These are phyloP conservation scores for Candida xiaguanensis DNA, from an alignment of 805 yeast species.

Conservation along the genomic window DNA sequence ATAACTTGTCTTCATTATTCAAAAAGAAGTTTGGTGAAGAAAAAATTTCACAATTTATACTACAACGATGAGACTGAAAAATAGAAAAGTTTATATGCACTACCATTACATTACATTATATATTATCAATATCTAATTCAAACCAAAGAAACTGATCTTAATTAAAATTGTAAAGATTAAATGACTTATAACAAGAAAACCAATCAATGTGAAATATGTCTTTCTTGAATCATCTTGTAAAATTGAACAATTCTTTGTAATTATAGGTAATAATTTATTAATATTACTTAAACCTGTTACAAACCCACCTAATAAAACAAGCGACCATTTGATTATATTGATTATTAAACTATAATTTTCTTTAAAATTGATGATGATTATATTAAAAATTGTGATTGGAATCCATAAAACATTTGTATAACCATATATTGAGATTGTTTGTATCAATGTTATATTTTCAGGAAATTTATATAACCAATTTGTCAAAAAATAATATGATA, in stretches of 20 bases:
- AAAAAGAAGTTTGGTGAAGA: conserved; percentile 1
- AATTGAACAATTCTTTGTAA: conserved; percentile 32
- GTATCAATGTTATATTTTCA: conserved; percentile 48
- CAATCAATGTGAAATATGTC: conserved; percentile 32
- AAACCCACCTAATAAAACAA: conserved; percentile 57
- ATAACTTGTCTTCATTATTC: too few species aligned
- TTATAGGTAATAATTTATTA: conserved; percentile 41
- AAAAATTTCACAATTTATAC: neutral
- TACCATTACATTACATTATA: conserved; percentile 2
- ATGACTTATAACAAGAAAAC: conserved; percentile 47
- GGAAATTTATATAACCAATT: conserved; percentile 53
- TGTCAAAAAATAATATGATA: conserved; percentile 47
- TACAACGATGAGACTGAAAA: neutral
- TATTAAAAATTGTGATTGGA: conserved; percentile 66
- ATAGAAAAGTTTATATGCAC: conserved; percentile 9
- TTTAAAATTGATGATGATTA: conserved; percentile 46
- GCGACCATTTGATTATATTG: conserved; percentile 58
- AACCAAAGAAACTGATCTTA: conserved; percentile 61
- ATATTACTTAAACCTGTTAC: conserved; percentile 57
- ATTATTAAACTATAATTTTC: conserved; percentile 32
- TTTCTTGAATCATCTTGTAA: conserved; percentile 29
- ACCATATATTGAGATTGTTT: conserved; percentile 73
- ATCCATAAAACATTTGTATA: conserved; percentile 82
- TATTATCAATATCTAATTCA: conserved; percentile 7
- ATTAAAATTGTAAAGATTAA: conserved; percentile 58